A percentile compares a stretch with the other conserved stretches of the same genome.
phyloP scores from a whole-genome alignment of 2,329 filamentous ascomycete genomes.

The Sphaceloma murrayae region DNA sequence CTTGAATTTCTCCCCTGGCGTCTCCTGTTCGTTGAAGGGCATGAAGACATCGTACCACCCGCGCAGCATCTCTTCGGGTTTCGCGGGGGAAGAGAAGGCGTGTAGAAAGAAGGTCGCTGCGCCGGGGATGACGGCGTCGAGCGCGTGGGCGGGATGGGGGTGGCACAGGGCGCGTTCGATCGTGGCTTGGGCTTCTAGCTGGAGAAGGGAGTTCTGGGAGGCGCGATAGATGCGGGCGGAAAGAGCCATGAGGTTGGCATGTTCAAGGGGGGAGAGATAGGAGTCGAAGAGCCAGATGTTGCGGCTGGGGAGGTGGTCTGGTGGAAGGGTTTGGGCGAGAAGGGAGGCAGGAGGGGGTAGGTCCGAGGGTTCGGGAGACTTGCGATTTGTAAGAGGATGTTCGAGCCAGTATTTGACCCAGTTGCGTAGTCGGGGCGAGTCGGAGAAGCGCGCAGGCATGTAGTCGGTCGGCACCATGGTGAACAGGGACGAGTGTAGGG shows the following conservation, averaged over 20 bases:
- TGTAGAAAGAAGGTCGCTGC: conserved; percentile 10
- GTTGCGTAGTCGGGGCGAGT: conserved; percentile 1
- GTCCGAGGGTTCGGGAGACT: conserved; percentile 13
- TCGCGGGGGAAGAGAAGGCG: conserved; percentile 2
- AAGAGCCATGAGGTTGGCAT: conserved; percentile 14
- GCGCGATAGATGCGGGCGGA: conserved; percentile 12
- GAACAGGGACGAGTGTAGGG: conserved; percentile 14
- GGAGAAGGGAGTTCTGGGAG: conserved; percentile 13
- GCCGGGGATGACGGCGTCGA: conserved; percentile 5
- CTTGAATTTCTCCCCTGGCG: conserved; percentile 9
- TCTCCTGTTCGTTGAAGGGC: conserved; percentile 5
- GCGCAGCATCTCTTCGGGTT: conserved; percentile 8
- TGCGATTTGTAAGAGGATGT: conserved; percentile 11
- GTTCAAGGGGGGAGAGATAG: conserved; percentile 14
- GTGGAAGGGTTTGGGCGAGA: conserved; percentile 12
- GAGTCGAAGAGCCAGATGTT: conserved; percentile 16
- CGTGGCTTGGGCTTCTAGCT: conserved; percentile 12
- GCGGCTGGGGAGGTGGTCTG: conserved; percentile 14
- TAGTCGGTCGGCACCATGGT: conserved; percentile 12
- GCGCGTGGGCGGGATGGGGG: background rate
- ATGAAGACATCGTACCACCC: conserved; percentile 15
- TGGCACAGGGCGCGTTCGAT: conserved; percentile 13
- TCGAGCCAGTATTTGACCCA: conserved; percentile 15
- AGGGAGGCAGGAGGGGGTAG: conserved; percentile 9
- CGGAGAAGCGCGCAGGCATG: conserved; percentile 12